Percentiles rank a stretch among this genome's conserved stretches.
Evolutionary conservation across 345 rosid species (phyloP).

Genomic region (Citrus sp.): DNA sequence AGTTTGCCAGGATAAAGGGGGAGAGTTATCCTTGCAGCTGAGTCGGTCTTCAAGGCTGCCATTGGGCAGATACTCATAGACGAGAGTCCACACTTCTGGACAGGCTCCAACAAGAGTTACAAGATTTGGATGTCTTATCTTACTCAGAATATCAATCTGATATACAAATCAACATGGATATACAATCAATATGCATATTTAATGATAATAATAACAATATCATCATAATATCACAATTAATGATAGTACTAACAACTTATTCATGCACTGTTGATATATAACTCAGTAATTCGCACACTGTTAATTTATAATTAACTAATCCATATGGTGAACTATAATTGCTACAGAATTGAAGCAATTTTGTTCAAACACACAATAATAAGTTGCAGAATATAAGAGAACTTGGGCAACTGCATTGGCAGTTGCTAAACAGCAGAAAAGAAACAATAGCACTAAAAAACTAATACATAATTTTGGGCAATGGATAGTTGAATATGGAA

Average conservation of each 20-base stretch:
- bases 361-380: neutral
- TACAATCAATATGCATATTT: conserved; percentile 16
- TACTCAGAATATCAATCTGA: conserved; percentile 83
- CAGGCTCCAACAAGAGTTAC: conserved; percentile 85
- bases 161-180: conserved; percentile 9
- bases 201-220: neutral
- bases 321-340: neutral
- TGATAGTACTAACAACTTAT: neutral
- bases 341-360: neutral
- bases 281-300: neutral
- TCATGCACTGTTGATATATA: neutral
- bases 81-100: conserved; percentile 77
- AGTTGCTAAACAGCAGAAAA: neutral
- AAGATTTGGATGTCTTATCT: conserved; percentile 85
- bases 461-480: neutral
- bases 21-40: conserved; percentile 67
- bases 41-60: conserved; percentile 97
- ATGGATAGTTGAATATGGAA: neutral
- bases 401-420: neutral
- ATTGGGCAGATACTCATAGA: conserved; percentile 80
- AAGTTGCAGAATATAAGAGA: neutral
- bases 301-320: neutral
- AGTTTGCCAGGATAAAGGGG: conserved; percentile 86
- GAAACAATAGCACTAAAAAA: neutral
- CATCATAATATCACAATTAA: neutral